phyloP scores from a whole-genome alignment of 2,329 filamentous ascomycete genomes.

The Colletotrichum lupini region DNA sequence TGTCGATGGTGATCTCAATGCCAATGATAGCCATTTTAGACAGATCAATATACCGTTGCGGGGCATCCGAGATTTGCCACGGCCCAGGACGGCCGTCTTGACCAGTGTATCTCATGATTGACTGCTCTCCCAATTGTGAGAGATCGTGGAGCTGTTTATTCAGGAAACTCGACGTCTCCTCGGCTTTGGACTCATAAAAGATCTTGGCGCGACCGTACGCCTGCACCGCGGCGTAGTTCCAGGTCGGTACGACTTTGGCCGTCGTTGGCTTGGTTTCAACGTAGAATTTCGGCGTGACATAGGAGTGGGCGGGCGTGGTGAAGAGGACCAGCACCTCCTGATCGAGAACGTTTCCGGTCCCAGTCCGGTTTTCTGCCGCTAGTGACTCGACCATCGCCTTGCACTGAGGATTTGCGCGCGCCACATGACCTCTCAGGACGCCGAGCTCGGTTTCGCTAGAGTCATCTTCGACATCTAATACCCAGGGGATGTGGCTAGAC shows the following conservation, averaged over 20 bases:
- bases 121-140: conserved; percentile 59
- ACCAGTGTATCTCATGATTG: conserved; percentile 67
- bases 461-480: conserved; percentile 62
- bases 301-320: conserved; percentile 67
- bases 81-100: conserved; percentile 45
- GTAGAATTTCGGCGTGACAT: conserved; percentile 78
- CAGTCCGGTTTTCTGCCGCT: conserved; percentile 24
- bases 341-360: conserved; percentile 44
- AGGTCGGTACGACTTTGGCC: conserved; percentile 76
- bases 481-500: conserved; percentile 69
- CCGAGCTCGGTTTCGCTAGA: conserved; percentile 53
- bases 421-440: conserved; percentile 70
- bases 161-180: conserved; percentile 60
- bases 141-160: conserved; percentile 64
- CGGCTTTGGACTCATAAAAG: conserved; percentile 59
- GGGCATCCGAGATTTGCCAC: conserved; percentile 70
- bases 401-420: conserved; percentile 70
- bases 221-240: conserved; percentile 76
- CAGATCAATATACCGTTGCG: conserved; percentile 64
- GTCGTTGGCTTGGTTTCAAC: conserved; percentile 71
- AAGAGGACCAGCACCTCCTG: conserved; percentile 73
- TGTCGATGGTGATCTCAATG: conserved; percentile 66
- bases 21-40: conserved; percentile 70
- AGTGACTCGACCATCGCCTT: conserved; percentile 68
- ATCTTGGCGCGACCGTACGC: conserved; percentile 69